Evolutionary conservation across 2,329 filamentous ascomycete genomes (phyloP), one percentile per base, ranked within the genome.

Genomic region (Rasamsonia emersonii): DNA sequence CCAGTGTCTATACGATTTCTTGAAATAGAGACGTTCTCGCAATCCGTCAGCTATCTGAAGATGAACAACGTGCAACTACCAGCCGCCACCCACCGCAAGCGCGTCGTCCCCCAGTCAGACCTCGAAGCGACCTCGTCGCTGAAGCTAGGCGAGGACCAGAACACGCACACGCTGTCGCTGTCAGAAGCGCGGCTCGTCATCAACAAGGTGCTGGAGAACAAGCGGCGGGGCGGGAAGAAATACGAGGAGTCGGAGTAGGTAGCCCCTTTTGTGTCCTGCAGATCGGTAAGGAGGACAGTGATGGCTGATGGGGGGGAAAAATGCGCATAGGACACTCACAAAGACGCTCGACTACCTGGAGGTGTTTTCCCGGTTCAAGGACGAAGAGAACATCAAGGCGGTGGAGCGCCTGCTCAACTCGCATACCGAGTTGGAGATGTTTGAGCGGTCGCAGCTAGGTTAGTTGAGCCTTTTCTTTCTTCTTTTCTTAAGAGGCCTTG

Each of bases 311-410:
- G 28, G 26, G 18, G 17, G 19, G 7, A 26, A 26, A 26, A 7
- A 26, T 23, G 8, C 20, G 2, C 5, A 10, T 35, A 62, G 57
- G 30, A 86, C 88, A 59, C 72, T 94, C 35, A 78, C 76, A 41
- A 88, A 93, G 59, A 95, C 89, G 16, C 73, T 86, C 44, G 85
- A 88, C 53, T 96, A 98, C 62, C 77, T 96, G 33, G 86, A 94
- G 50, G 79, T 86, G 41, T 98, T 98, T 62, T 82, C 88, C 11
- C 83, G 91, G 20, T 96, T 96, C 73, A 93, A 94, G 65, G 79
- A 88, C 50, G 86, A 89, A 58, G 85, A 93, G 59, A 91, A 91
- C 45, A 83, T 94, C 53, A 84, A 94, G 64, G 84, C 86, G n/a
- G 86, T 96, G 18, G 86, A 93, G 62, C 77, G 85, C 38, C 68